These are phyloP conservation scores for Phialophora macrospora DNA, from an alignment of 2,329 filamentous ascomycete species.

Conservation along the genomic window DNA sequence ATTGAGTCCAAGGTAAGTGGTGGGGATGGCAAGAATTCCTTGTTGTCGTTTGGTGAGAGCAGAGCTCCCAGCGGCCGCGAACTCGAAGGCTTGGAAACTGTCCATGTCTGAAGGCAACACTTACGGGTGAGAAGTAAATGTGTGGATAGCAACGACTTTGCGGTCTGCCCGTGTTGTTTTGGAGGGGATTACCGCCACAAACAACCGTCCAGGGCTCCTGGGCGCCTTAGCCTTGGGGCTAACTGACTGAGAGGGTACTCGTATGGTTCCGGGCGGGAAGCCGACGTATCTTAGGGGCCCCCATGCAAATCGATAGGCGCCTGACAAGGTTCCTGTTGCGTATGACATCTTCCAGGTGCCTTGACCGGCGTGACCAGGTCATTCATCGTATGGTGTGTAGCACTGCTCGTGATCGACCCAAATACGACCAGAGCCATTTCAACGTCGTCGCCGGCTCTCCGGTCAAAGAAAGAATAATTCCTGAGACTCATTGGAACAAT, in stretches of 20 bases:
- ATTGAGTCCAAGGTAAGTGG: constrained; percentile 62
- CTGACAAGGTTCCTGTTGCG: not conserved
- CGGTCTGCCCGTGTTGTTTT: not conserved
- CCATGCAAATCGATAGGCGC: not conserved
- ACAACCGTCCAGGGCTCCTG: not conserved
- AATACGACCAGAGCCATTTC: not conserved
- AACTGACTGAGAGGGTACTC: not conserved
- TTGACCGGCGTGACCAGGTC: not conserved
- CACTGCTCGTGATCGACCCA: not conserved
- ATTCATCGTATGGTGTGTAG: not conserved
- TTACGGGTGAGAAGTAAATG: not conserved
- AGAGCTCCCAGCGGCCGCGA: not conserved
- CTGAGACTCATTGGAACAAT: not conserved
- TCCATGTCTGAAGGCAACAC: constrained; percentile 7
- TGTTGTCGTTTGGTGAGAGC: constrained; percentile 31
- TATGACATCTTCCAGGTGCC: not conserved
- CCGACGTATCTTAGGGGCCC: not conserved
- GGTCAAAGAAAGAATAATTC: not conserved
- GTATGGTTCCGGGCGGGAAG: not conserved
- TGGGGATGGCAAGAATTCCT: constrained; percentile 58
- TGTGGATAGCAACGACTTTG: not conserved
- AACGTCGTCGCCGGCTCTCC: not conserved
- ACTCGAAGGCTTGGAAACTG: constrained; percentile 18
- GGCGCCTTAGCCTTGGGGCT: not conserved
- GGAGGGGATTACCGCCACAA: not conserved